phyloP scores from a whole-genome alignment of 192 early-diverging fungal species.

The Dissophora ornata region DNA sequence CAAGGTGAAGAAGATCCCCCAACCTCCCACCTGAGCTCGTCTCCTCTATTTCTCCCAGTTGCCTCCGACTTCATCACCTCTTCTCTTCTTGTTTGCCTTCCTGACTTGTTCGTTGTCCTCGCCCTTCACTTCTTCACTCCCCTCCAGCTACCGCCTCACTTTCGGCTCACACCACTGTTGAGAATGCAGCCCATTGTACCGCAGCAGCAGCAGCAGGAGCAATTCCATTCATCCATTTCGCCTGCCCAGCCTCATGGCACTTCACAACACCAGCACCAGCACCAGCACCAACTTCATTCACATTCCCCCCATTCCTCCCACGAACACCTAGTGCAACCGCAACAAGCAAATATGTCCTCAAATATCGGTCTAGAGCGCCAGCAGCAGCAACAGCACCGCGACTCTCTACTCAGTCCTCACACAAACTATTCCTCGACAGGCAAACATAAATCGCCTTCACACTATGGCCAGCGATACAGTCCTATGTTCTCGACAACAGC shows the following conservation, averaged over 20 bases:
- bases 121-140: neutral
- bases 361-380: neutral
- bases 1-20: too few species aligned
- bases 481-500: slow-evolving; percentile 14
- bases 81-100: too few species aligned
- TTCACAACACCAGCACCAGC: slow-evolving; percentile 9
- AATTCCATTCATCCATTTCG: neutral
- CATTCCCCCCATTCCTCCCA: slow-evolving; percentile 3
- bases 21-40: too few species aligned
- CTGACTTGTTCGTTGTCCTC: neutral
- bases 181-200: slow-evolving; percentile 20
- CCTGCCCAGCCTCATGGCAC: slow-evolving; percentile 1
- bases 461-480: slow-evolving; percentile 29
- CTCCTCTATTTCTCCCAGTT: neutral
- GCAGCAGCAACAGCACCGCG: slow-evolving; percentile 9
- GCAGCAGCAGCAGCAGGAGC: slow-evolving; percentile 29
- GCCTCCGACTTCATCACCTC: neutral
- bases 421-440: neutral
- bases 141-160: neutral
- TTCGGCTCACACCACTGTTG: neutral
- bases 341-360: neutral
- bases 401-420: neutral
- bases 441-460: slow-evolving; percentile 18
- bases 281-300: neutral
- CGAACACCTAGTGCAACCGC: neutral